phyloP scores from a whole-genome alignment of 306 rosid genomes.

The Medicago ruthenica region DNA sequence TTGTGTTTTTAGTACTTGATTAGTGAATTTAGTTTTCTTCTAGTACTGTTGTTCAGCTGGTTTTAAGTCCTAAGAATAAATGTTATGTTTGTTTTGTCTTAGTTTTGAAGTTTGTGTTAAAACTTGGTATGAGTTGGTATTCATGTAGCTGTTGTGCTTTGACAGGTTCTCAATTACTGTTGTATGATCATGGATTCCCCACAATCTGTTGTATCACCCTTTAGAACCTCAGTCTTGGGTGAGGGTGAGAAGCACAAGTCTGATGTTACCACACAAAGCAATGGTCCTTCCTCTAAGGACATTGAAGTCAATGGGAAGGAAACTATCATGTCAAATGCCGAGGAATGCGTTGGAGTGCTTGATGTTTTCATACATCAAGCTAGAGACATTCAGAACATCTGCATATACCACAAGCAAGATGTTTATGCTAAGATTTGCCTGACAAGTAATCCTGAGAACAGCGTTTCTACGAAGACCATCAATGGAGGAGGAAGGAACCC shows the following conservation, averaged over 20 bases:
- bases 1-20: conserved; percentile 29
- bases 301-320: conserved; percentile 66
- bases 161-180: conserved; percentile 49
- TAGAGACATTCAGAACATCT: conserved; percentile 93
- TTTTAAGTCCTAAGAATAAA: too few species aligned
- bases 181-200: conserved; percentile 74
- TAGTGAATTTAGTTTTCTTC: conserved; percentile 8
- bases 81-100: conserved; percentile 1
- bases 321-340: conserved; percentile 48
- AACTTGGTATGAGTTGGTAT: conserved; percentile 30
- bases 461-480: conserved; percentile 79
- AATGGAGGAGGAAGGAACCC: conserved; percentile 98
- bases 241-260: conserved; percentile 69
- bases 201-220: conserved; percentile 88
- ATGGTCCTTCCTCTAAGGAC: conserved; percentile 56
- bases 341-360: conserved; percentile 69
- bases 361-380: conserved; percentile 85
- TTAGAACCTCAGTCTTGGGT: conserved; percentile 55
- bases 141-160: conserved; percentile 44
- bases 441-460: conserved; percentile 65
- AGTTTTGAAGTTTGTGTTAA: conserved; percentile 28
- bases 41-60: not conserved
- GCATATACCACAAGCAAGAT: conserved; percentile 99
- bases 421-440: conserved; percentile 90
- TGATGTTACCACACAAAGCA: conserved; percentile 29